phyloP scores from a whole-genome alignment of 192 early-diverging fungal genomes.

The Backusella parvicylindrica region DNA sequence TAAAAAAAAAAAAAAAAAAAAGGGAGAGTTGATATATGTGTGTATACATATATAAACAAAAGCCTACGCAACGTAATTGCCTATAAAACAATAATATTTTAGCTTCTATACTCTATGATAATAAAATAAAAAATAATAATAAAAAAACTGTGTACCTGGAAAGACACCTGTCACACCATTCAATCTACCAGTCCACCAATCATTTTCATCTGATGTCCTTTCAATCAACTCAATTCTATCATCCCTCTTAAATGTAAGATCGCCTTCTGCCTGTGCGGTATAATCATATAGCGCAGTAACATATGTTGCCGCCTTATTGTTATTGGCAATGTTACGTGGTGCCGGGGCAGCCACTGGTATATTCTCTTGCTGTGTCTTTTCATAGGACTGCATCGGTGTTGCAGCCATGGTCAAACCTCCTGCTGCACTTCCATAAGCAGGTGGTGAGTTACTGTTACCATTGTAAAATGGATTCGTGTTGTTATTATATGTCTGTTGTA shows the following conservation, averaged over 20 bases:
- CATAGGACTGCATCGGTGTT: not conserved
- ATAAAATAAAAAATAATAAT: not conserved
- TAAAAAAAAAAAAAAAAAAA: not conserved
- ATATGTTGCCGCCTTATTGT: not conserved
- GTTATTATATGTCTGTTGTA: not conserved
- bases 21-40: too few species aligned
- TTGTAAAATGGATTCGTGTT: not conserved
- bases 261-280: constrained; percentile 34
- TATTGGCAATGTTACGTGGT: not conserved
- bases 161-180: constrained; percentile 30
- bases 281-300: constrained; percentile 42
- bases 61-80: constrained; percentile 9
- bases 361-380: not conserved
- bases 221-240: constrained; percentile 41
- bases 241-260: constrained; percentile 38
- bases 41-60: not conserved
- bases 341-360: not conserved
- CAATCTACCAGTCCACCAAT: constrained; percentile 44
- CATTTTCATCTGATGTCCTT: constrained; percentile 32
- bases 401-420: not conserved
- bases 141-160: too few species aligned
- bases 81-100: not conserved
- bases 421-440: constrained; percentile 3
- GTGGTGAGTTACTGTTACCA: constrained; percentile 6
- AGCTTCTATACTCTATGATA: not conserved